Base-by-base conservation (phyloP, 495 filamentous ascomycete species). In the Xylaria nigripes region DNA sequence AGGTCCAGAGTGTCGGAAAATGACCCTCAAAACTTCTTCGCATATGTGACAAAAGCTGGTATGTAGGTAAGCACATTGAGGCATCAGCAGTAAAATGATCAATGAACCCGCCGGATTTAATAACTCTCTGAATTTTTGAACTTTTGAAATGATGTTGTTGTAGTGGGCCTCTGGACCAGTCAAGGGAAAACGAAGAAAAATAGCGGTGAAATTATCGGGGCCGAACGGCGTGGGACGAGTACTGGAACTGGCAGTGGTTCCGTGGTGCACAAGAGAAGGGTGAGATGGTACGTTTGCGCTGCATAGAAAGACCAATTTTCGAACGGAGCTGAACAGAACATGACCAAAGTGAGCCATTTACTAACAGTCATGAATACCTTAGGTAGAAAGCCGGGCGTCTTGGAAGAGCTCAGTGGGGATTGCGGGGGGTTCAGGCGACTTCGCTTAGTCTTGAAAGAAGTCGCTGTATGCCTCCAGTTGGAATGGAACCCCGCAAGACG, bases 251-350 rank as follows among this genome's bases (percentile, higher is more conserved):
- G 57, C 88, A 86, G 60, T 96, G 89, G 59, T 95, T 98, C 15
- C 83, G 73, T 7, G 86, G 89, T 3, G 85, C 83, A 32, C 82
- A 77, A 51, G 78, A 75, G 30, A 77, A 72, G 34, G 61, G 54
- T 27, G 70, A 50, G 1, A 68, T 55, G 87, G 59, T 98, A 97
- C 2, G 90, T 94, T 65, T 96, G 78, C 13, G 93, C 89, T 46
- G 87, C 91, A 67, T 96, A 98, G 70, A 94, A 97, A 3, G 91
- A 96, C 94, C 94, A 99, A 67, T 99, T 94, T 60, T 93, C 84
- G 86, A 16, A 90, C 88, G 4, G 94, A 93, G 60, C 88, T 94
- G 71, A 99, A 95, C 8, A 99, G 80, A 0, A 97, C 90, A 49
- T 91, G 83, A 13, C 93, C 93, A 68, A 96, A 97, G 90, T 92